phyloP scores from a whole-genome alignment of 2,329 filamentous ascomycete genomes.

The Fusarium palustre region DNA sequence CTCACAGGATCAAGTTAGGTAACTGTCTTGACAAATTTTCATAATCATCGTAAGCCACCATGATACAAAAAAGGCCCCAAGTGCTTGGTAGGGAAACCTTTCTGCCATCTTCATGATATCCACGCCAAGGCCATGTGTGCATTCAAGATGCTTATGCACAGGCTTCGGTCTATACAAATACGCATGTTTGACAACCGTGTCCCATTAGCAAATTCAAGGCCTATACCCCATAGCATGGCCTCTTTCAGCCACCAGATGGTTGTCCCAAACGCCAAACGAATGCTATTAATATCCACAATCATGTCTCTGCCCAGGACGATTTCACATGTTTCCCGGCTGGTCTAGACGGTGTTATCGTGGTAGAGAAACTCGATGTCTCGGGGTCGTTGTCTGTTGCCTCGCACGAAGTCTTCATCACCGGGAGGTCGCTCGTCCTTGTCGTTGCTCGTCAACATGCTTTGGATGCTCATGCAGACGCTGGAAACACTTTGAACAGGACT shows the following conservation, averaged over 20 bases:
- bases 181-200: slow-evolving; percentile 9
- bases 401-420: slow-evolving; percentile 90
- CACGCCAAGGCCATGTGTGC: slow-evolving; percentile 8
- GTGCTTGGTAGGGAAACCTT: slow-evolving; percentile 2
- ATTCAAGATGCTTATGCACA: slow-evolving; percentile 19
- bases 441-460: slow-evolving; percentile 98
- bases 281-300: slow-evolving; percentile 32
- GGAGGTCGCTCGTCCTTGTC: slow-evolving; percentile 89
- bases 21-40: background rate
- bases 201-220: slow-evolving; percentile 30
- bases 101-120: slow-evolving; percentile 9
- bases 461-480: slow-evolving; percentile 95
- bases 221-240: slow-evolving; percentile 22
- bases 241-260: slow-evolving; percentile 18
- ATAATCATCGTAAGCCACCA: slow-evolving; percentile 7
- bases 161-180: slow-evolving; percentile 12
- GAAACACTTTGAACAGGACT: slow-evolving; percentile 97
- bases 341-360: slow-evolving; percentile 83
- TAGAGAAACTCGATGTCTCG: slow-evolving; percentile 94
- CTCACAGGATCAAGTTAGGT: background rate
- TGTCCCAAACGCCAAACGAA: slow-evolving; percentile 42
- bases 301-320: slow-evolving; percentile 2
- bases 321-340: background rate
- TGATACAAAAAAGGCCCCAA: slow-evolving; percentile 7
- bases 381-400: slow-evolving; percentile 80